Conservation (phyloP, 1,139 yeast genomes). For the Candida mesenterica region DNA sequence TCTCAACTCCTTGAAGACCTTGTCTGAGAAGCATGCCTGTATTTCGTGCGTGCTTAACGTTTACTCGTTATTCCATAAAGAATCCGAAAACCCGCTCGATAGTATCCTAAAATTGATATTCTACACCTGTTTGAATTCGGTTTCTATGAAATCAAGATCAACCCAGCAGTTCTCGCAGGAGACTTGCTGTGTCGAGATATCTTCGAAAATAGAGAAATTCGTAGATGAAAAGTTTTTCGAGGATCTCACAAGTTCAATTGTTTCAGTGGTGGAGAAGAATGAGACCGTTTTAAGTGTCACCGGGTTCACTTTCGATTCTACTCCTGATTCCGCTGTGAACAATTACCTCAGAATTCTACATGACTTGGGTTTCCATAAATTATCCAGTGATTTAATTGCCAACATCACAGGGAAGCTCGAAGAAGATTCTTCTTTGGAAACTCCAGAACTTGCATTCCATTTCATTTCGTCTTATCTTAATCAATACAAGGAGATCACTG, state of each 20-base stretch:
- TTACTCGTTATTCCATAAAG: slow-evolving; percentile 12
- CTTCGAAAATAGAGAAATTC: slow-evolving; percentile 5
- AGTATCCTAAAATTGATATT: slow-evolving; percentile 7
- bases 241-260: slow-evolving; percentile 8
- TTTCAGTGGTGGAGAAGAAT: slow-evolving; percentile 5
- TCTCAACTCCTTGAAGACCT: slow-evolving; percentile 15
- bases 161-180: slow-evolving; percentile 5
- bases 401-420: slow-evolving; percentile 21
- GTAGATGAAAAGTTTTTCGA: slow-evolving; percentile 5
- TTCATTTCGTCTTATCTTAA: slow-evolving; percentile 11
- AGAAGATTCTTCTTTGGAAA: slow-evolving; percentile 16
- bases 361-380: slow-evolving; percentile 12
- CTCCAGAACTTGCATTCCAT: slow-evolving; percentile 15
- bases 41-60: slow-evolving; percentile 20
- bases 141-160: slow-evolving; percentile 10
- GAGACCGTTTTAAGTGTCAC: slow-evolving; percentile 6
- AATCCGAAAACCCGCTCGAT: slow-evolving; percentile 1
- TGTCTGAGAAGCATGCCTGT: slow-evolving; percentile 21
- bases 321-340: slow-evolving; percentile 8
- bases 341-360: slow-evolving; percentile 10
- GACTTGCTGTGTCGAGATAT: slow-evolving; percentile 1
- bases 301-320: slow-evolving; percentile 10
- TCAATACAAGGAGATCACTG: slow-evolving; percentile 3
- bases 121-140: slow-evolving; percentile 12
- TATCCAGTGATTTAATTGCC: slow-evolving; percentile 21